phyloP scores from a whole-genome alignment of 371 early-diverging fungal species.

The Apophysomyces variabilis region DNA sequence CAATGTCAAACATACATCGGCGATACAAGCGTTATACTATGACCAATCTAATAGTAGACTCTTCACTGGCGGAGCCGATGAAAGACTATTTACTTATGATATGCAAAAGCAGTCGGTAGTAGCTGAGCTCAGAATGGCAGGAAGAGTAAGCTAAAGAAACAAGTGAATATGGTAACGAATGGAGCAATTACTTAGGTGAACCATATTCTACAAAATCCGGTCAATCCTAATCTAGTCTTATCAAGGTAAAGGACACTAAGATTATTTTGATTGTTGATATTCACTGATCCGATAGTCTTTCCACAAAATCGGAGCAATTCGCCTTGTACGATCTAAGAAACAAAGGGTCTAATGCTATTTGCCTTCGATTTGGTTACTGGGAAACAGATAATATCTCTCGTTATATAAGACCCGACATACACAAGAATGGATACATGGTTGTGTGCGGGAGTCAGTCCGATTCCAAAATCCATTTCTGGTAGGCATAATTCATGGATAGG shows the following conservation, averaged over 20 bases:
- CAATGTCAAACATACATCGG: slow-evolving; percentile 32
- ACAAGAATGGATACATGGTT: slow-evolving; percentile 43
- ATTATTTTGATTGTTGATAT: slow-evolving; percentile 5
- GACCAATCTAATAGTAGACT: slow-evolving; percentile 23
- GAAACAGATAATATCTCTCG: slow-evolving; percentile 40
- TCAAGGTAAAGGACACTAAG: slow-evolving; percentile 18
- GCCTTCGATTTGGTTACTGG: slow-evolving; percentile 34
- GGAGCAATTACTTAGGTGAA: slow-evolving; percentile 22
- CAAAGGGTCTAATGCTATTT: slow-evolving; percentile 22
- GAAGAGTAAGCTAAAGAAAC: slow-evolving; percentile 11
- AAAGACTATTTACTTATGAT: slow-evolving; percentile 29
- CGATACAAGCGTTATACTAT: slow-evolving; percentile 28
- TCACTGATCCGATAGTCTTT: slow-evolving; percentile 21
- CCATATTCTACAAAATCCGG: slow-evolving; percentile 23
- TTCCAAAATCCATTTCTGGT: slow-evolving; percentile 44
- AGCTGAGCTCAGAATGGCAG: slow-evolving; percentile 14
- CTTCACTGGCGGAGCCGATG: slow-evolving; percentile 40
- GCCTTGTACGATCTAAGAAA: slow-evolving; percentile 32
- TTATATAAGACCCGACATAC: slow-evolving; percentile 43
- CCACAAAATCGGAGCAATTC: slow-evolving; percentile 33
- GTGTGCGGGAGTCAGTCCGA: slow-evolving; percentile 36
- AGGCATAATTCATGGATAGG: slow-evolving; percentile 13
- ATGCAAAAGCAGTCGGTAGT: slow-evolving; percentile 15
- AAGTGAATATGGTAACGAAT: not conserved
- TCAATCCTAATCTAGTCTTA: slow-evolving; percentile 24